Percentiles rank a stretch among this genome's conserved stretches.
phyloP scores from a whole-genome alignment of 2,329 filamentous ascomycete species.

The Ophiostoma perfectum region DNA sequence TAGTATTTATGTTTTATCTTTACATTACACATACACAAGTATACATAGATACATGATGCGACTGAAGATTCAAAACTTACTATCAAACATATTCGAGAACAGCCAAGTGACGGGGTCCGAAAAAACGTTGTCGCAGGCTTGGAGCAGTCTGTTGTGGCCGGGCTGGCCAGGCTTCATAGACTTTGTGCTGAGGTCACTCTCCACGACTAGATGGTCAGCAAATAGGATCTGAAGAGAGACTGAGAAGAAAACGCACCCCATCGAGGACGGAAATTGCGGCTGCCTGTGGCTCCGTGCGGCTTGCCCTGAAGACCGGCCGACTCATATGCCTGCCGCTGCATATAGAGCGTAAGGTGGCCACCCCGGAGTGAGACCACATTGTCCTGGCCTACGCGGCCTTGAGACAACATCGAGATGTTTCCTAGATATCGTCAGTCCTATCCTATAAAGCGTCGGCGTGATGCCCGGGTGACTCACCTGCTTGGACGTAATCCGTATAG shows the following conservation, averaged over 20 bases:
- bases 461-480: conserved; percentile 39
- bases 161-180: conserved; percentile 81
- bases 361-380: conserved; percentile 66
- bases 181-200: conserved; percentile 65
- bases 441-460: too few species aligned
- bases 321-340: conserved; percentile 79
- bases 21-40: too few species aligned
- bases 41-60: too few species aligned
- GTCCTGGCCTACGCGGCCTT: conserved; percentile 64
- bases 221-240: not conserved
- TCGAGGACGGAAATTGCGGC: conserved; percentile 57
- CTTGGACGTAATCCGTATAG: conserved; percentile 79
- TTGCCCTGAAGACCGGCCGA: conserved; percentile 72
- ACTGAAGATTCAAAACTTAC: conserved; percentile 31
- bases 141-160: conserved; percentile 70
- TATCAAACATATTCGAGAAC: conserved; percentile 57
- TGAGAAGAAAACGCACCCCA: conserved; percentile 54
- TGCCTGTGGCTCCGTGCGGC: conserved; percentile 54
- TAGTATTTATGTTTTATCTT: conserved; percentile 27
- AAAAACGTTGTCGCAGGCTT: conserved; percentile 74
- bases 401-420: conserved; percentile 76
- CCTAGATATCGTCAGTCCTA: not conserved
- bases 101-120: conserved; percentile 67
- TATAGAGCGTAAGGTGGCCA: conserved; percentile 67
- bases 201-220: conserved; percentile 53